phyloP scores from a whole-genome alignment of 257 asterid species.

The Ilex aquifolium region DNA sequence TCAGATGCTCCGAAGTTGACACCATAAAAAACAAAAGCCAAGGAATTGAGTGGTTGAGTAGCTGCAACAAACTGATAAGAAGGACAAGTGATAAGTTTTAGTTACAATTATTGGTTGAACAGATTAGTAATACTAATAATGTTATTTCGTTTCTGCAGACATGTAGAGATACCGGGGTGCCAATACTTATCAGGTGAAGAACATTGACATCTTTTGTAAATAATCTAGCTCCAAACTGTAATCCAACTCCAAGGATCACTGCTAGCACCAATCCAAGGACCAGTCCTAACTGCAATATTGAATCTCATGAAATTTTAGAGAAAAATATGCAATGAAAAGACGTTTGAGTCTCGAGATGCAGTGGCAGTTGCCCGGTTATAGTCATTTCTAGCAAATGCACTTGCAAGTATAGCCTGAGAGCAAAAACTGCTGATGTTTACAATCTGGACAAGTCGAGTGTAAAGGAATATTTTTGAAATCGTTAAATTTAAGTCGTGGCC shows the following conservation, averaged over 20 bases:
- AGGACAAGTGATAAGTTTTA: too few relatives aligned
- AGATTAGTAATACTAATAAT: not conserved
- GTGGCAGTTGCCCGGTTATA: conserved; percentile 35
- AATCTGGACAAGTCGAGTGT: too few relatives aligned
- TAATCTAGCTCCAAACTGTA: conserved; percentile 53
- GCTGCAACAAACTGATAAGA: too few relatives aligned
- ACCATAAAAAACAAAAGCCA: too few relatives aligned
- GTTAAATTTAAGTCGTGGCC: too few relatives aligned
- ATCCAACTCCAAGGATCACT: conserved; percentile 48
- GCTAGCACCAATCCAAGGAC: conserved; percentile 22
- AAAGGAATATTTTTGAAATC: too few relatives aligned
- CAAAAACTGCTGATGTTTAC: not conserved
- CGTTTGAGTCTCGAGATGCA: conserved; percentile 65
- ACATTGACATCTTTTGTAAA: conserved; percentile 55
- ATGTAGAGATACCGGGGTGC: conserved; percentile 47
- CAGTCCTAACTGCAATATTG: too few relatives aligned
- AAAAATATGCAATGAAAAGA: conserved; percentile 2
- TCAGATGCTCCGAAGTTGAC: too few relatives aligned
- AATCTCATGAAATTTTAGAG: not conserved
- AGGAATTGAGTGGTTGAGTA: too few relatives aligned
- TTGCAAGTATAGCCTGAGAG: conserved; percentile 38
- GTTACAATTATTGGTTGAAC: too few relatives aligned
- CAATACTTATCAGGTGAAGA: conserved; percentile 46
- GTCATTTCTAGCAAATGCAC: conserved; percentile 40
- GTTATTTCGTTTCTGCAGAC: too few relatives aligned